phyloP scores from a whole-genome alignment of 2,329 filamentous ascomycete species.

The Diplodia scrobiculata region DNA sequence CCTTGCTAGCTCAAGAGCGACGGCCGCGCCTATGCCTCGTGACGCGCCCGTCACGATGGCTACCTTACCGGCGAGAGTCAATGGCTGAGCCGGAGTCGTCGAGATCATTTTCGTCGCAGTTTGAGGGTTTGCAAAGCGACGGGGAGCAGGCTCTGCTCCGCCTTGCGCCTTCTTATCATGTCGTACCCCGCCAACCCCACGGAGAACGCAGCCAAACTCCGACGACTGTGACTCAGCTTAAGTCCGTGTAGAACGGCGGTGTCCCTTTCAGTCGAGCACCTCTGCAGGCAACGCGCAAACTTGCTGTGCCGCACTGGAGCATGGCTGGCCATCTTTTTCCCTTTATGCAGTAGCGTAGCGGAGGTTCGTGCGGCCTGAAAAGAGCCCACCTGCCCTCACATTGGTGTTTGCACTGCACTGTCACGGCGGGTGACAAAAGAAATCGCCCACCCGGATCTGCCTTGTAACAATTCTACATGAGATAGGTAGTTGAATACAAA shows the following conservation, averaged over 20 bases:
- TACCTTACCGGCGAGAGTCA: slow-evolving; percentile 40
- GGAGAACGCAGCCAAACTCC: neutral
- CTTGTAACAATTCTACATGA: too few species aligned
- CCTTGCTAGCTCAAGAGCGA: slow-evolving; percentile 54
- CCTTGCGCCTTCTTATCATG: neutral
- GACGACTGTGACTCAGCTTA: neutral
- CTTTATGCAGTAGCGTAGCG: too few species aligned
- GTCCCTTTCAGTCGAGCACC: too few species aligned
- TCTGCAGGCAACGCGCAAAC: neutral
- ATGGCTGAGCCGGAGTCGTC: neutral
- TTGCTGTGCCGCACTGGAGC: slow-evolving; percentile 1
- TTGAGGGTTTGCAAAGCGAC: neutral
- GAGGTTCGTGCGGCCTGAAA: too few species aligned
- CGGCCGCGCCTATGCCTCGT: slow-evolving; percentile 54
- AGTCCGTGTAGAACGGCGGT: neutral
- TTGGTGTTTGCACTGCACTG: too few species aligned
- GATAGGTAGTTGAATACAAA: too few species aligned
- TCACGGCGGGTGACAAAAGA: too few species aligned
- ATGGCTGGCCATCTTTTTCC: too few species aligned
- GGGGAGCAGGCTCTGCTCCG: neutral
- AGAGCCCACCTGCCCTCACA: too few species aligned
- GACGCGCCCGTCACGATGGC: slow-evolving; percentile 56
- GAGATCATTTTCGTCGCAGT: neutral
- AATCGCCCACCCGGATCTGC: too few species aligned
- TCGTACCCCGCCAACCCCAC: neutral